Percentiles rank a stretch among this genome's conserved stretches.
Conservation (phyloP, 192 early-diverging fungal species). For the Allomyces javanicus region DNA sequence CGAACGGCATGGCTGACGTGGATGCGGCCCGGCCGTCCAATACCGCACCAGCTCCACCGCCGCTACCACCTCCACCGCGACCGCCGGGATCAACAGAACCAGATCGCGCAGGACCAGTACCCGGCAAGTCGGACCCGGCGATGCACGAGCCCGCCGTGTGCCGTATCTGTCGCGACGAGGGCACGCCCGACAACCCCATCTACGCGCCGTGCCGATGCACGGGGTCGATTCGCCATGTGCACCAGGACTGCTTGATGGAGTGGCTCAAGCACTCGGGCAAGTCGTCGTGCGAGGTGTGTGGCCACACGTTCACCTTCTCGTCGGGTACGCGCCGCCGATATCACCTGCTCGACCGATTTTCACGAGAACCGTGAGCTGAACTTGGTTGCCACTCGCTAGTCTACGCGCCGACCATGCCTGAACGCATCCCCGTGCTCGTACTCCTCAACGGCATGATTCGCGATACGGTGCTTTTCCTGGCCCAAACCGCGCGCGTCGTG, state of each 20-base stretch:
- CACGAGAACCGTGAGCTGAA: not conserved
- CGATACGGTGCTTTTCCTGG: too few relatives aligned
- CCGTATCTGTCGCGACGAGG: slow-evolving; percentile 61
- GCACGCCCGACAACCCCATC: slow-evolving; percentile 58
- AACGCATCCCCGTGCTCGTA: slow-evolving; percentile 30
- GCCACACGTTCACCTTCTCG: slow-evolving; percentile 63
- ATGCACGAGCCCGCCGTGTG: slow-evolving; percentile 18
- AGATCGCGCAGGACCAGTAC: too few relatives aligned
- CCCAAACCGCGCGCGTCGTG: slow-evolving; percentile 20
- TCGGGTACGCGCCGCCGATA: slow-evolving; percentile 31
- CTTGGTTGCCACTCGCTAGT: slow-evolving; percentile 10
- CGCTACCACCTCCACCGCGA: too few relatives aligned
- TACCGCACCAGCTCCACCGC: too few relatives aligned
- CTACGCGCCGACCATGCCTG: slow-evolving; percentile 51
- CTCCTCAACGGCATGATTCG: slow-evolving; percentile 18
- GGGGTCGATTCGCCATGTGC: slow-evolving; percentile 85
- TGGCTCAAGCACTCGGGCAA: slow-evolving; percentile 70
- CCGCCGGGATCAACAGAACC: too few relatives aligned
- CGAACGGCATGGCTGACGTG: too few relatives aligned
- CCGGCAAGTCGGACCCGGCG: too few relatives aligned
- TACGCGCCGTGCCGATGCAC: slow-evolving; percentile 91
- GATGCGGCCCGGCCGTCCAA: not conserved
- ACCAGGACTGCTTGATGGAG: slow-evolving; percentile 78
- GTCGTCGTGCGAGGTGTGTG: slow-evolving; percentile 78
- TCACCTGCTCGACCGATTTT: not conserved